Percentiles rank a stretch among this genome's conserved stretches.
Conservation (phyloP, 306 rosid species). For the Castanopsis chinensis region DNA sequence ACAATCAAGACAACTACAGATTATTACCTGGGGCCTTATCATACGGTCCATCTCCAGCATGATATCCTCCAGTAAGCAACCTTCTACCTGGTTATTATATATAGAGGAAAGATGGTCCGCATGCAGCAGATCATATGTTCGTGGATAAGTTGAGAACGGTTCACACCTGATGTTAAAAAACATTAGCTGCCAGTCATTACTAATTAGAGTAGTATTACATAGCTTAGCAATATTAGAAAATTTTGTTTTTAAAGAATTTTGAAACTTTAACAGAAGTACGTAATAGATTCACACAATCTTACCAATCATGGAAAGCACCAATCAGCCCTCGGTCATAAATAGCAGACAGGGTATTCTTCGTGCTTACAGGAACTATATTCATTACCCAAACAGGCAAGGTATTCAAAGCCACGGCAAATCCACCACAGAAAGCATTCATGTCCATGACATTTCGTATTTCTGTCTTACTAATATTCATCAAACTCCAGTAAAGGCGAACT, state of each 20-base stretch:
- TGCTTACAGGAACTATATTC: conserved; percentile 77
- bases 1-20: neutral
- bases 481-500: conserved; percentile 63
- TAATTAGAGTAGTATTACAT: neutral
- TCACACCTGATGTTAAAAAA: conserved; percentile 67
- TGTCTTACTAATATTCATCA: conserved; percentile 55
- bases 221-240: neutral
- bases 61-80: conserved; percentile 76
- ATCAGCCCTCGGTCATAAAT: conserved; percentile 73
- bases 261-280: neutral
- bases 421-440: conserved; percentile 84
- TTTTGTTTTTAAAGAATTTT: neutral
- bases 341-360: conserved; percentile 77
- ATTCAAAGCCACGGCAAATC: conserved; percentile 72
- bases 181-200: conserved; percentile 22
- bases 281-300: conserved; percentile 14
- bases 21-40: conserved; percentile 69
- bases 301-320: conserved; percentile 93
- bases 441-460: conserved; percentile 91
- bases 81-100: conserved; percentile 53
- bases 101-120: conserved; percentile 73
- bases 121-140: conserved; percentile 84
- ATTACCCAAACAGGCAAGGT: conserved; percentile 71
- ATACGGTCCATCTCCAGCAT: conserved; percentile 96
- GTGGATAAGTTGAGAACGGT: conserved; percentile 91